Evolutionary conservation across 352 stramenopile species (phyloP), one percentile per base, ranked within the genome.

Genomic region (Globisporangium barbulae): DNA sequence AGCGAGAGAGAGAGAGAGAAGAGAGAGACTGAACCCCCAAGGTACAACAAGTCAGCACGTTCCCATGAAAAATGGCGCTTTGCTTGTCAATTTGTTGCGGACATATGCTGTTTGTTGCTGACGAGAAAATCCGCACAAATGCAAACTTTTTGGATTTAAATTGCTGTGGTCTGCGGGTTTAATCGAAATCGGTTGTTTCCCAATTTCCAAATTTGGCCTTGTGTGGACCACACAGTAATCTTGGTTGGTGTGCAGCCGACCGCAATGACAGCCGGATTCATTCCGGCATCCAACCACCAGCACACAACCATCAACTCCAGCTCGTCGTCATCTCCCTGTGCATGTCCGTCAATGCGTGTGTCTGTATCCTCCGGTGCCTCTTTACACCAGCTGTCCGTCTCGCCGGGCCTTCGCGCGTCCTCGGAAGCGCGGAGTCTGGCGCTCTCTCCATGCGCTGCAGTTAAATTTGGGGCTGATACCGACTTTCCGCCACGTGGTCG

Each of bases 381-480:
- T 86, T 82, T 88, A 47, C 88, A 85, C 80, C 80, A 90, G 80
- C 75, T 81, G 70, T 68, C 73, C 83, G 72, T 76, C 59, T 78
- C 30, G 52, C 52, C 7, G 19, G 8, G 21, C 10, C 52, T 60
- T 17, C 58, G 64, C 65, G 64, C 55, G n/a, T 53, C 66, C 59
- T 58, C 50, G 64, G 64, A 52, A 47, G 25, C 7, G 67, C 30
- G 61, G 62, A 31, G 21, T 48, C 6, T 39, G 31, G 37, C 22
- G 53, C 49, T 61, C 61, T 69, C 76, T 72, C 72, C 63, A 63
- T 79, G 65, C 79, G 82, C 70, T 67, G 68, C 70, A 86, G 83
- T 91, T 90, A 91, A 91, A 91, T 76, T 71, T 85, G 75, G 78
- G 83, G 83, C 83, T 56, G 28, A 91, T 41, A 91, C 59, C 42